These are phyloP conservation scores for Sporothrix globosa DNA, from an alignment of 2,329 filamentous ascomycete genomes.

Conservation along the genomic window DNA sequence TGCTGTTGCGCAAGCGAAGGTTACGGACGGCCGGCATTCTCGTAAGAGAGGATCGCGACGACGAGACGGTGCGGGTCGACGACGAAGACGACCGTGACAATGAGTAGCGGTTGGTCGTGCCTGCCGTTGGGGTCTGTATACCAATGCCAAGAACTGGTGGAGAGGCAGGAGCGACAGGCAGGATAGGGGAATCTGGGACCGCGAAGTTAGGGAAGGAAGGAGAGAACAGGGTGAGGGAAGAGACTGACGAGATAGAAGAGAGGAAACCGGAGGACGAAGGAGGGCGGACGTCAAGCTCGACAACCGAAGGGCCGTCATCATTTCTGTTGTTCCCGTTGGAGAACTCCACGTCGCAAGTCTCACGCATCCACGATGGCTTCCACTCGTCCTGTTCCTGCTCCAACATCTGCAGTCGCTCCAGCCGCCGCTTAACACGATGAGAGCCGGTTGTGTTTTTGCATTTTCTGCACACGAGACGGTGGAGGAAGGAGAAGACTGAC, in stretches of 20 bases:
- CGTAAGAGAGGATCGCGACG: neutral
- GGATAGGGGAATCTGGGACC: neutral
- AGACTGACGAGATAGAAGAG: neutral
- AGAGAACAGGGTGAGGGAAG: neutral
- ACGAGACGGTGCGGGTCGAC: neutral
- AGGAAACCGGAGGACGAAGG: neutral
- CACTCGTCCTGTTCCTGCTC: neutral
- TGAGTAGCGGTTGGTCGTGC: neutral
- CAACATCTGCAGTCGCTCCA: neutral
- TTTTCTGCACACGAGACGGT: conserved; percentile 12
- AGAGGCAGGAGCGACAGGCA: neutral
- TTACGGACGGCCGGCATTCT: neutral
- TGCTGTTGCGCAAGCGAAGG: neutral
- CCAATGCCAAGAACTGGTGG: neutral
- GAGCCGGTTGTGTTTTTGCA: neutral
- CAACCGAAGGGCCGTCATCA: neutral
- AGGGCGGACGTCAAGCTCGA: neutral
- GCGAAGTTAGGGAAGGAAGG: neutral
- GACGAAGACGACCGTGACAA: neutral
- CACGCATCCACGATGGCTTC: neutral
- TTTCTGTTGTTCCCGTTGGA: neutral
- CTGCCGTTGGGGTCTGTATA: neutral
- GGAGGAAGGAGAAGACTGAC: conserved; percentile 21
- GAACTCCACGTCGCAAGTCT: neutral
- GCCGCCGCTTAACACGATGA: neutral